Evolutionary conservation across 176 grass and related monocot genomes (phyloP), one percentile per base, ranked within the genome.

Genomic region (Oryza glumipatula): DNA sequence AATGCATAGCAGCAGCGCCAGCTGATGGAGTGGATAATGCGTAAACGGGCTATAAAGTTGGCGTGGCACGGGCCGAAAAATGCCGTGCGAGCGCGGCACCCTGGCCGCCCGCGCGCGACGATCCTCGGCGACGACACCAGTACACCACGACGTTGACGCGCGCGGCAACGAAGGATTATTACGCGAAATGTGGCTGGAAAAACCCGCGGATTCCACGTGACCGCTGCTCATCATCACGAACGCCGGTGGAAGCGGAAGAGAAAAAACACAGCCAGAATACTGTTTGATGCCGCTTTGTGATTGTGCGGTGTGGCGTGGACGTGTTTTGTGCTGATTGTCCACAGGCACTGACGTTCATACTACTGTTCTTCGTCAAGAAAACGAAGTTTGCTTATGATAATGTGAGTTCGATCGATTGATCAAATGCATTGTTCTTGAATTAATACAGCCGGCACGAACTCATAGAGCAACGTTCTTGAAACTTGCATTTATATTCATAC

Each of bases 401-500:
- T 32, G 30, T 32, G 30, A 3, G 30, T 3, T 32, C 30, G 30
- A 32, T 32, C 30, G 30, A 32, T 32, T 32, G 30, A 32, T 32
- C 30, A 32, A 32, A 32, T 32, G 30, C 30, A 32, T 32, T 32
- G 30, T 32, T 32, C 30, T 32, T 32, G 30, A 32, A 32, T 32
- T 32, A 32, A 32, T 32, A 32, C 30, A 32, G 30, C 30, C 30
- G 30, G 30, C 30, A 32, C 30, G 30, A 32, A 32, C 30, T 32
- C 30, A 32, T 32, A 32, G 30, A 32, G 30, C 30, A 32, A 32
- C 30, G 30, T 32, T 32, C 30, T 32, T 41, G 7, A 47, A 74
- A 78, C 38, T 86, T 79, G 83, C 47, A 74, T 73, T 77, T 28
- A 72, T 90, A 82, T 77, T 24, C 71, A 81, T 72, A 32, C 68